Percentiles rank a stretch among this genome's conserved stretches.
Evolutionary conservation across 192 early-diverging fungal species (phyloP).

Genomic region (Umbelopsis isabellina): DNA sequence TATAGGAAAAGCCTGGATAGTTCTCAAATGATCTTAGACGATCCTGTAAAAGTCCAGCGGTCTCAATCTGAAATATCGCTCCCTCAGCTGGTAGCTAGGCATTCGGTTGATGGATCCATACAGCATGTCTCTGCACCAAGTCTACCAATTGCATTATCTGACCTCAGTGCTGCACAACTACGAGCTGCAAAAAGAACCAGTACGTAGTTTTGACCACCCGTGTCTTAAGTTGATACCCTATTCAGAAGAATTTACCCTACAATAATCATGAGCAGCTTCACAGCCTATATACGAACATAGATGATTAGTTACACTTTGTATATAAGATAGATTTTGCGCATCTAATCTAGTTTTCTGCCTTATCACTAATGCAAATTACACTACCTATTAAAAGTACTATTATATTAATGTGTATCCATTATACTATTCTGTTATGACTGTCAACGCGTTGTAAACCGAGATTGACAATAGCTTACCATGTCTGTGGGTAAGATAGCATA

Average conservation of each 20-base stretch:
- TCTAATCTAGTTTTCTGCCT: too few relatives aligned
- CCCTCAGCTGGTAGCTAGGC: neutral
- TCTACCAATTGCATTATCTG: neutral
- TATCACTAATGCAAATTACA: too few relatives aligned
- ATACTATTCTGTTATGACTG: too few relatives aligned
- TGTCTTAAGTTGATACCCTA: neutral
- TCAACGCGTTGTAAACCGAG: too few relatives aligned
- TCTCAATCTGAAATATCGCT: neutral
- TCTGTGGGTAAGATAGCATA: too few relatives aligned
- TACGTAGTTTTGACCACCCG: conserved; percentile 1
- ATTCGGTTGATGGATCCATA: neutral
- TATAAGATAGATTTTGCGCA: too few relatives aligned
- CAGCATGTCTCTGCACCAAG: neutral
- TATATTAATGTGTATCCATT: too few relatives aligned
- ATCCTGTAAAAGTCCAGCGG: neutral
- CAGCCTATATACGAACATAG: too few relatives aligned
- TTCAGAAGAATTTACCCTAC: neutral
- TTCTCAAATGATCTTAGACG: neutral
- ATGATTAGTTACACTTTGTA: too few relatives aligned
- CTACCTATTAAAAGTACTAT: too few relatives aligned
- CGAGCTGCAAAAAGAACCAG: conserved; percentile 5
- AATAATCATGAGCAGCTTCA: neutral
- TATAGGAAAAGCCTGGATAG: neutral
- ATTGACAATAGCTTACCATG: too few relatives aligned
- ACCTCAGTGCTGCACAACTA: neutral